Evolutionary conservation across 768 basidiomycete species (phyloP), one percentile per base, ranked within the genome.

Genomic region (Panellus pusillus): DNA sequence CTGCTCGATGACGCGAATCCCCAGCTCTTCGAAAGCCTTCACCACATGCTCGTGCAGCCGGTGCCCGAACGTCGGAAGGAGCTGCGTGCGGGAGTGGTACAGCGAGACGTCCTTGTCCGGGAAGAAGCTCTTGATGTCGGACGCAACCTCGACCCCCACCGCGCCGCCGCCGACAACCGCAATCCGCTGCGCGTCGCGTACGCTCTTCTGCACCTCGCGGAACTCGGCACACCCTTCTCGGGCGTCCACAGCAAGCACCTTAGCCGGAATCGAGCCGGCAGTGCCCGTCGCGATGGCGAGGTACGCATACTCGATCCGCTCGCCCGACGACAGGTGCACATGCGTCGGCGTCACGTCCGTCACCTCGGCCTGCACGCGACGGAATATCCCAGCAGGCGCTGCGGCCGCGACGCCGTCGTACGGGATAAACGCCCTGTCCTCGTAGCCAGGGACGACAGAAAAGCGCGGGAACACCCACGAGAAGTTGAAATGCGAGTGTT

Each of bases 81-180:
- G 36, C 36, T 37, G 43, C 18, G 27, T 37, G 9, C 44, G 39
- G 9, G 51, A 45, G 14, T 52, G 51, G 18, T 31, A 44, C 18
- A 52, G 24, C 20, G 43, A 36, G 18, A 52, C 44, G 36, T 52
- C 37, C 18, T 52, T 52, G 15, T 35, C 43, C 1, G 51, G 51
- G 44, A 52, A 52, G 36, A 52, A 52, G 35, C 40, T 46, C 20
- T 43, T 41, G 31, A 52, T 52, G 20, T 52, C 51, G 12, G 51
- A 20, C 5, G 37, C 42, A n/a, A 52, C 27, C 43, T 52, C 51
- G 4, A 52, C 43, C 17, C 51, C 51, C 18, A 52, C 51, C 7
- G 51, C 44, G 2, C 51, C 51, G 3, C 43, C 51, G 7, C 51
- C 51, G 24, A 52, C 13, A 24, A 52, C 44, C 9, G 51, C 51